Conservation (phyloP, 441 rosid genomes). For the Rhodomyrtus psidioides region DNA sequence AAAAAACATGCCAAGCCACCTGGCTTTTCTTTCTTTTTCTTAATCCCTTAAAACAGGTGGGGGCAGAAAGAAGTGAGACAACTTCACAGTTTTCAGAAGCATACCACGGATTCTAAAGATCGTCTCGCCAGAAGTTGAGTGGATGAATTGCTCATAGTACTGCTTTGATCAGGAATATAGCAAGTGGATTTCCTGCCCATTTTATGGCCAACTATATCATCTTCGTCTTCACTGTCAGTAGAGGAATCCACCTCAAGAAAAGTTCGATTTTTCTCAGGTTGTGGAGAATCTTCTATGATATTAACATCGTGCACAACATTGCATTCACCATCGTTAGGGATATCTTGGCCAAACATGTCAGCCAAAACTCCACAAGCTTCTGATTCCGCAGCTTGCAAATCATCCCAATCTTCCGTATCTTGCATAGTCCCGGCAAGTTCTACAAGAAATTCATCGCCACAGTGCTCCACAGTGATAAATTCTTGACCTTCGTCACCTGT, state of each 20-base stretch:
- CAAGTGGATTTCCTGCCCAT: constrained; percentile 9
- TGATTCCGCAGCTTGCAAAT: constrained; percentile 55
- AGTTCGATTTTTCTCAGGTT: constrained; percentile 21
- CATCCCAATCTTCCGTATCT: constrained; percentile 92
- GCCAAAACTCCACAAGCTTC: constrained; percentile 77
- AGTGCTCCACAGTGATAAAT: constrained; percentile 74
- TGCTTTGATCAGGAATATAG: background rate
- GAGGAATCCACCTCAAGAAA: constrained; percentile 59
- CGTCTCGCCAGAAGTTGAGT: constrained; percentile 11
- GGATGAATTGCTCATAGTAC: background rate
- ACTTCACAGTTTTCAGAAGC: background rate
- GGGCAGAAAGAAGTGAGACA: background rate
- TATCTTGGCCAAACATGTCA: constrained; percentile 39
- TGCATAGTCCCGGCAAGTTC: constrained; percentile 71
- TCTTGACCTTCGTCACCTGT: constrained; percentile 83
- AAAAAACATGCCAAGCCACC: background rate
- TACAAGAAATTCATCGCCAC: constrained; percentile 83
- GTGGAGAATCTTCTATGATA: constrained; percentile 49
- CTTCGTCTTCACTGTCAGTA: constrained; percentile 37
- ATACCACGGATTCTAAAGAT: constrained; percentile 39
- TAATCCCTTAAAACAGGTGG: background rate
- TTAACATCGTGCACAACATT: constrained; percentile 5
- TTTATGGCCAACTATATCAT: background rate
- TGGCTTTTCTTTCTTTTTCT: background rate
- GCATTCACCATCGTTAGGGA: constrained; percentile 1